Evolutionary conservation across 2,329 filamentous ascomycete species (phyloP).

Genomic region (Beauveria asiatica): DNA sequence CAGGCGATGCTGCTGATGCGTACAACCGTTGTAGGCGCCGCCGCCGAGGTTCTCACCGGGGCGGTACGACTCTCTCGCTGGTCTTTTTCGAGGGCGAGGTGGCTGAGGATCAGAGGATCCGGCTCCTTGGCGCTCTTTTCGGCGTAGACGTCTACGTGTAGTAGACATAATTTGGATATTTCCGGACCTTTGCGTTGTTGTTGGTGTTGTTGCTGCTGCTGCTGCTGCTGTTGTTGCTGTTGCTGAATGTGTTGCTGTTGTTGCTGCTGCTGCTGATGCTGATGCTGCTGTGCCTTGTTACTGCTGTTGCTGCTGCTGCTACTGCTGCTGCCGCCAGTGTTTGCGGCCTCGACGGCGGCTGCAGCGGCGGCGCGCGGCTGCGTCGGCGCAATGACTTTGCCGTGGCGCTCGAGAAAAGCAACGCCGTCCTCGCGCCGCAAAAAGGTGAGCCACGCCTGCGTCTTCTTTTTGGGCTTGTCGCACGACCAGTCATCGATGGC

Average conservation of each 20-base stretch:
- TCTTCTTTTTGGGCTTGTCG: slow-evolving; percentile 30
- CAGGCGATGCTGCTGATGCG: slow-evolving; percentile 26
- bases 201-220: neutral
- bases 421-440: slow-evolving; percentile 29
- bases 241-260: no score
- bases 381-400: slow-evolving; percentile 18
- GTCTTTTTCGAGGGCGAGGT: slow-evolving; percentile 17
- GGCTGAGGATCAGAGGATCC: slow-evolving; percentile 17
- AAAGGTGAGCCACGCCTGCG: slow-evolving; percentile 35
- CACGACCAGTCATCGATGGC: slow-evolving; percentile 34
- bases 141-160: slow-evolving; percentile 22
- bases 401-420: slow-evolving; percentile 32
- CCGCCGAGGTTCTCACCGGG: neutral
- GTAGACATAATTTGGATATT: slow-evolving; percentile 23
- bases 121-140: slow-evolving; percentile 26
- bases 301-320: neutral
- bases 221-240: neutral
- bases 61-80: slow-evolving; percentile 16
- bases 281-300: no score
- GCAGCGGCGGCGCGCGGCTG: neutral
- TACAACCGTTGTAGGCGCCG: slow-evolving; percentile 11
- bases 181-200: neutral
- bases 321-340: neutral
- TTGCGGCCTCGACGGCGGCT: neutral
- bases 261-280: neutral